A percentile compares a stretch with the other conserved stretches of the same genome.
Evolutionary conservation across 2,329 filamentous ascomycete species (phyloP).

Genomic region (Karstenula rhodostoma): DNA sequence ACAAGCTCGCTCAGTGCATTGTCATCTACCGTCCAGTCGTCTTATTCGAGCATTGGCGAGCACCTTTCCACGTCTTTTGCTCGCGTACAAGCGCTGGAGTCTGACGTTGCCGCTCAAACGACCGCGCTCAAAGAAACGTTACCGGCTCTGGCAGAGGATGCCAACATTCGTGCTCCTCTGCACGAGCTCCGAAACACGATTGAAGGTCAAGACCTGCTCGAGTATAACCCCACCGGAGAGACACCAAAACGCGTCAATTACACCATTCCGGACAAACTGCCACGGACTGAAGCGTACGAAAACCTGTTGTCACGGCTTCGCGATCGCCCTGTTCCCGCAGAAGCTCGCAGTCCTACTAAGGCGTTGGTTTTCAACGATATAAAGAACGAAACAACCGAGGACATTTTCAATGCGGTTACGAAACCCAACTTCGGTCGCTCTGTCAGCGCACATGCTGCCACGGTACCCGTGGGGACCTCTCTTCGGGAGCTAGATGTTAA

Average conservation of each 20-base stretch:
- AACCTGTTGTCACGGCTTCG: slow-evolving; percentile 60
- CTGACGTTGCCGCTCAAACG: slow-evolving; percentile 70
- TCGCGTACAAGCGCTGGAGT: slow-evolving; percentile 72
- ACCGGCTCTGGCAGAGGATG: slow-evolving; percentile 63
- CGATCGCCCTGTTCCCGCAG: slow-evolving; percentile 44
- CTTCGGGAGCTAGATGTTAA: slow-evolving; percentile 61
- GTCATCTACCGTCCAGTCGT: slow-evolving; percentile 73
- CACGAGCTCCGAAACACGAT: slow-evolving; percentile 75
- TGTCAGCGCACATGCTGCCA: slow-evolving; percentile 30
- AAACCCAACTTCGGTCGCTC: slow-evolving; percentile 38
- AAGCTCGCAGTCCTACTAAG: slow-evolving; percentile 56
- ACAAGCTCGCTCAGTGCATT: slow-evolving; percentile 71
- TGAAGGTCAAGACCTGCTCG: slow-evolving; percentile 69
- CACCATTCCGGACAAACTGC: slow-evolving; percentile 79
- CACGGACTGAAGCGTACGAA: slow-evolving; percentile 74
- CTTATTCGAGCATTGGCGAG: slow-evolving; percentile 73
- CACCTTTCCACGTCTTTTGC: slow-evolving; percentile 75
- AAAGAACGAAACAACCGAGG: slow-evolving; percentile 44
- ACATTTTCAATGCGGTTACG: slow-evolving; percentile 33
- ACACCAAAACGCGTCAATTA: slow-evolving; percentile 86
- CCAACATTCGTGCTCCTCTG: slow-evolving; percentile 73
- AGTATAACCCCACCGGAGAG: slow-evolving; percentile 84
- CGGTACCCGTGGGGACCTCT: slow-evolving; percentile 37
- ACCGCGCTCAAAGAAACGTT: slow-evolving; percentile 67
- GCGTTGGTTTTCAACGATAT: slow-evolving; percentile 60